These are phyloP conservation scores for Adansonia digitata DNA, from an alignment of 345 rosid species.

Conservation along the genomic window DNA sequence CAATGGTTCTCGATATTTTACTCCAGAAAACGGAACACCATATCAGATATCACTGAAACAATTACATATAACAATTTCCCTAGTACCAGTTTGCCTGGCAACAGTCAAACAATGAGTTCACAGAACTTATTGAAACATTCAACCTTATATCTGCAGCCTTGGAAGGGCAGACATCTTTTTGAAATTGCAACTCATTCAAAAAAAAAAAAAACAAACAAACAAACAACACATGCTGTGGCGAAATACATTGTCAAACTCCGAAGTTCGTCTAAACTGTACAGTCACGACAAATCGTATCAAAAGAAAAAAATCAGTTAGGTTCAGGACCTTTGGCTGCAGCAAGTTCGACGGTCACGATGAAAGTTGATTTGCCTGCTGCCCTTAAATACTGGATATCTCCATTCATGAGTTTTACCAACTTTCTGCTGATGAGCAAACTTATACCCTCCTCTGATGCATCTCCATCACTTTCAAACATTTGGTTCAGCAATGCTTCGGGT, in stretches of 20 bases:
- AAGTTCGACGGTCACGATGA: slow-evolving; percentile 67
- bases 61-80: slow-evolving; percentile 3
- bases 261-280: slow-evolving; percentile 2
- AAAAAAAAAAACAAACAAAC: no score
- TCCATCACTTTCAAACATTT: slow-evolving; percentile 68
- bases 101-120: not conserved
- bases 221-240: not conserved
- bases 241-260: not conserved
- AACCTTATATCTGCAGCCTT: slow-evolving; percentile 3
- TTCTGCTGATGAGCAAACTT: slow-evolving; percentile 68
- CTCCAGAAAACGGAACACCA: not conserved
- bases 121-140: not conserved
- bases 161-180: not conserved
- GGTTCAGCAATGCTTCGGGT: slow-evolving; percentile 65
- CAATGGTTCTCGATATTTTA: not conserved
- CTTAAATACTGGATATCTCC: slow-evolving; percentile 74
- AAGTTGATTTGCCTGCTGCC: slow-evolving; percentile 71
- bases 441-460: slow-evolving; percentile 74
- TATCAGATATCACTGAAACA: not conserved
- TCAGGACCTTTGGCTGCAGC: slow-evolving; percentile 47
- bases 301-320: not conserved
- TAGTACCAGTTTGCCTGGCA: not conserved
- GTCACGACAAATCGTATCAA: not conserved
- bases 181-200: not conserved
- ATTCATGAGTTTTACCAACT: slow-evolving; percentile 76